These are phyloP conservation scores for Populus hybrid DNA, from an alignment of 441 rosid genomes.

Conservation along the genomic window DNA sequence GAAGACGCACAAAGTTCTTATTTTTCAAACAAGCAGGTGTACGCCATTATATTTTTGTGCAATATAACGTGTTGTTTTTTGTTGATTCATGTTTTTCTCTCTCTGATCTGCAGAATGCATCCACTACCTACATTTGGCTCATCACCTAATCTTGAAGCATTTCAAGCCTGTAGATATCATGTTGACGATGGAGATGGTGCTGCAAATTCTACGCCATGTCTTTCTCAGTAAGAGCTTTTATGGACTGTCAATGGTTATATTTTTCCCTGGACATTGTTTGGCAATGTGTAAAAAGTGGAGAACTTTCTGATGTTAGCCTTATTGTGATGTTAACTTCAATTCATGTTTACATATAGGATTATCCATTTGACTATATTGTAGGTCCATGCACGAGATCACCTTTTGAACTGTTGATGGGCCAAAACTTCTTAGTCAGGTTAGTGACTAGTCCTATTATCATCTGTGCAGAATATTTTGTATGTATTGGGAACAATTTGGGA, in stretches of 20 bases:
- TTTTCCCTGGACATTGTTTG: background rate
- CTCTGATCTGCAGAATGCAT: slow-evolving; percentile 44
- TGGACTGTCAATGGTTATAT: background rate
- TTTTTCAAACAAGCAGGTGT: slow-evolving; percentile 48
- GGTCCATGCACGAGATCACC: slow-evolving; percentile 97
- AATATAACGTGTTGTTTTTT: background rate
- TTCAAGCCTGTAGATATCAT: slow-evolving; percentile 28
- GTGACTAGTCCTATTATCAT: slow-evolving; percentile 21
- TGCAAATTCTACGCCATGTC: slow-evolving; percentile 36
- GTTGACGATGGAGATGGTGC: slow-evolving; percentile 62
- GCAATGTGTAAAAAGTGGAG: background rate
- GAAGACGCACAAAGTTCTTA: slow-evolving; percentile 81
- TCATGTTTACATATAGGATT: background rate
- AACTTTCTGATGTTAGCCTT: background rate
- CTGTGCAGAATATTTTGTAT: background rate
- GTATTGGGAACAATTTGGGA: slow-evolving; percentile 2
- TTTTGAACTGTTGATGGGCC: slow-evolving; percentile 92
- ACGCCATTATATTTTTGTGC: slow-evolving; percentile 5
- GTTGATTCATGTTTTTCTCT: slow-evolving; percentile 15
- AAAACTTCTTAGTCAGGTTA: slow-evolving; percentile 90
- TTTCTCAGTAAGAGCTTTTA: slow-evolving; percentile 34
- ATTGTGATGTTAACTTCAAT: slow-evolving; percentile 11
- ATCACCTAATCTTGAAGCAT: slow-evolving; percentile 67
- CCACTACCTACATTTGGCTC: slow-evolving; percentile 96
- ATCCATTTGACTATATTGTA: slow-evolving; percentile 29